These are phyloP conservation scores for Hibiscus trionum DNA, from an alignment of 345 rosid species.

Conservation along the genomic window DNA sequence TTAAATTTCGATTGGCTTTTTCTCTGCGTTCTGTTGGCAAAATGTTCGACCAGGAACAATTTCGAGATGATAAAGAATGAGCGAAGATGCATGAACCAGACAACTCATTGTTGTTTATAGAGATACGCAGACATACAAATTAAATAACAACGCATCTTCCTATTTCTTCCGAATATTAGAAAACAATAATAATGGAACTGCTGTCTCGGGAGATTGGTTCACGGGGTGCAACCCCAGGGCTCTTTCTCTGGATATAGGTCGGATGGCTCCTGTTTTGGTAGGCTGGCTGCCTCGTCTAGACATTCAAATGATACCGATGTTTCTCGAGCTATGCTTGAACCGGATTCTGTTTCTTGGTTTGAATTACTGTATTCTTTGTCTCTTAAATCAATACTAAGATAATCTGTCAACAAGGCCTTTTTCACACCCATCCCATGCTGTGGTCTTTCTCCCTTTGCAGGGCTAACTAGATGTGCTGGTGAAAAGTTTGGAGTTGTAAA, in stretches of 20 bases:
- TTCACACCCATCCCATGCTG: constrained; percentile 55
- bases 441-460: constrained; percentile 19
- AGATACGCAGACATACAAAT: background rate
- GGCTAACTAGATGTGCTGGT: constrained; percentile 27
- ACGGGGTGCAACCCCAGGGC: background rate
- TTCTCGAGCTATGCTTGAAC: constrained; percentile 9
- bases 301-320: constrained; percentile 27
- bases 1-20: background rate
- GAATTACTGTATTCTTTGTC: constrained; percentile 27
- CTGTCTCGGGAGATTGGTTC: background rate
- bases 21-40: background rate
- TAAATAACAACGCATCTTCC: constrained; percentile 7
- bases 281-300: constrained; percentile 22
- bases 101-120: constrained; percentile 18
- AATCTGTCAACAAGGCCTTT: constrained; percentile 57
- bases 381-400: constrained; percentile 44
- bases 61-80: background rate
- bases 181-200: background rate
- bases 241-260: background rate
- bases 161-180: background rate
- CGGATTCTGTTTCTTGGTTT: constrained; percentile 18
- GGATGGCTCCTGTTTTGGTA: constrained; percentile 5
- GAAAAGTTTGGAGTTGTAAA: constrained; percentile 72
- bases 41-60: background rate
- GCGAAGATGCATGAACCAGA: background rate